Percentiles rank a stretch among this genome's conserved stretches.
Conservation (phyloP, 1,284 basidiomycete genomes). For the Ustilago vetiveriae region DNA sequence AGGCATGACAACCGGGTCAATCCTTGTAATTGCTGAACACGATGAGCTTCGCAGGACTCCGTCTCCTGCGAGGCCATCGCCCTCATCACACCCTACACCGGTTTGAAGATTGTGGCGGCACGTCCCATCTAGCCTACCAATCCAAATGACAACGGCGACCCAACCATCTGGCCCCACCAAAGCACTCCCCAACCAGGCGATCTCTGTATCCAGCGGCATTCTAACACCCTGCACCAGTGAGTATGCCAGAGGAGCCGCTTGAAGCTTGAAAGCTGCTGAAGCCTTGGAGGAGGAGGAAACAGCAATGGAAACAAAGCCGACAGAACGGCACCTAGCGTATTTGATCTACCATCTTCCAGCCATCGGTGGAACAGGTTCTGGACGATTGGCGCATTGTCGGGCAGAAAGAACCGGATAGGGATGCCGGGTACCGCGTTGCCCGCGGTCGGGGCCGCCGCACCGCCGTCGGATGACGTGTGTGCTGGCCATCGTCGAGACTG, state of each 20-base stretch:
- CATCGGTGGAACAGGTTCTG: conserved; percentile 83
- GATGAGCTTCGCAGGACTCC: too few relatives aligned
- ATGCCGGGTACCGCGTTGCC: conserved; percentile 31
- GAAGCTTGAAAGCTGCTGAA: conserved; percentile 42
- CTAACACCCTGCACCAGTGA: conserved; percentile 87
- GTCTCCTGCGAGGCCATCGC: too few relatives aligned
- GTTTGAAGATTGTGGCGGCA: too few relatives aligned
- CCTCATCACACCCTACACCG: too few relatives aligned
- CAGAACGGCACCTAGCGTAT: conserved; percentile 69
- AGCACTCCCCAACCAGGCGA: conserved; percentile 91
- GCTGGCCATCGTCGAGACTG: conserved; percentile 32
- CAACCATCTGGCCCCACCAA: conserved; percentile 92
- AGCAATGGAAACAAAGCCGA: conserved; percentile 69
- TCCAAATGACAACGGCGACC: conserved; percentile 67
- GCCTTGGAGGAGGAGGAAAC: conserved; percentile 68
- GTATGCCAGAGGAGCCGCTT: conserved; percentile 67
- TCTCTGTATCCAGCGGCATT: conserved; percentile 83
- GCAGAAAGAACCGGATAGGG: conserved; percentile 82
- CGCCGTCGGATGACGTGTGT: conserved; percentile 32
- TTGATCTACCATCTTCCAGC: conserved; percentile 67
- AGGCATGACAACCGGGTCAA: too few relatives aligned
- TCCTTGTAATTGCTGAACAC: too few relatives aligned
- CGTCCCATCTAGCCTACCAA: conserved; percentile 18
- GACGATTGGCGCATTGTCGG: conserved; percentile 85
- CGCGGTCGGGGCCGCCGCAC: conserved; percentile 10